Evolutionary conservation across 2,329 filamentous ascomycete species (phyloP), one percentile per base, ranked within the genome.

Genomic region (Teratosphaeria epicoccoides): DNA sequence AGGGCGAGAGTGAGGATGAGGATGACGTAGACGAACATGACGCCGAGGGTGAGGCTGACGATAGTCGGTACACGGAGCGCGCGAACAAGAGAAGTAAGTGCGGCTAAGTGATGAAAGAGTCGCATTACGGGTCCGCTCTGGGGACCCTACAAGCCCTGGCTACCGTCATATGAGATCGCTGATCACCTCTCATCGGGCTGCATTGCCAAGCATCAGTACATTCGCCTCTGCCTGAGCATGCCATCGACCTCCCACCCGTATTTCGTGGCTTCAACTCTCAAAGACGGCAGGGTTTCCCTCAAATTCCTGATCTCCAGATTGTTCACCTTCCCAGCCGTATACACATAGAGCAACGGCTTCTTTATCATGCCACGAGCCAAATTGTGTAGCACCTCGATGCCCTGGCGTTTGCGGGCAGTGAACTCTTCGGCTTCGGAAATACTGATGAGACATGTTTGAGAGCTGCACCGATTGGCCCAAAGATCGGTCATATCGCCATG

Each of bases 201-300:
- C n/a, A n/a, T n/a, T n/a, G n/a, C n/a, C n/a, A n/a, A n/a, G n/a
- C 33, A 20, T 40, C 17, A 40, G n/a, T 7, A 40, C n/a, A 20
- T 5, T 17, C 33, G 33, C 33, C 20, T 40, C n/a, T 40, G 33
- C 47, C 22, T 37, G 14, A 49, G 29, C 26, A 20, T 20, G 22
- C 29, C 28, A 29, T 59, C 49, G 5, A 58, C 56, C 22, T 49
- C 46, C 57, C 57, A 60, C n/a, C 55, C 57, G 28, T 59, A 60
- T 50, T 55, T 57, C 22, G 43, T 43, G 10, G 57, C 58, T 49
- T 58, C 57, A 26, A 17, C 28, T 20, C 50, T 51, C 28, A 59
- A 25, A 22, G 47, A 26, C 22, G 51, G 47, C 7, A 55, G 24
- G 17, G 43, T 28, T 22, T 49, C 48, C 4, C 53, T 50, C n/a